Evolutionary conservation across 805 yeast species (phyloP).

Genomic region (Saccharomycopsis sp.): DNA sequence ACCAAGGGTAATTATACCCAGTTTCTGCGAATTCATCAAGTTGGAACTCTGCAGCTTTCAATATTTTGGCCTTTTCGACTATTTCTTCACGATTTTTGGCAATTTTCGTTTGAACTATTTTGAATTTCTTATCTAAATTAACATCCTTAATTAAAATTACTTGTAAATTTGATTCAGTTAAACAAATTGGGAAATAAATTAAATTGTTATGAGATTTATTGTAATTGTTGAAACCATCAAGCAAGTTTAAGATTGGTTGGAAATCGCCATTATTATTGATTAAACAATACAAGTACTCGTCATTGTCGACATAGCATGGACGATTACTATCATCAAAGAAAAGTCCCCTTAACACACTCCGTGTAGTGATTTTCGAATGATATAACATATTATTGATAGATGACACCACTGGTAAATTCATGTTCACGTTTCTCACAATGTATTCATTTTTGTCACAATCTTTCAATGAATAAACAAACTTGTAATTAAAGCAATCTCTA

Average conservation of each 20-base stretch:
- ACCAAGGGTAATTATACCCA: slow-evolving; percentile 18
- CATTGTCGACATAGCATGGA: slow-evolving; percentile 16
- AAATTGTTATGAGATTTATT: slow-evolving; percentile 16
- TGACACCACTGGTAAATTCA: slow-evolving; percentile 1
- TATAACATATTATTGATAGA: not conserved
- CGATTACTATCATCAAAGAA: slow-evolving; percentile 12
- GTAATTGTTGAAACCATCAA: slow-evolving; percentile 16
- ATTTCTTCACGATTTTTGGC: slow-evolving; percentile 3
- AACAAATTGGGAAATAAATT: slow-evolving; percentile 15
- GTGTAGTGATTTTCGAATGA: not conserved
- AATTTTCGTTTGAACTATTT: slow-evolving; percentile 7
- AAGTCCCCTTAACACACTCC: slow-evolving; percentile 10
- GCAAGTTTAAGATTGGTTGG: slow-evolving; percentile 9
- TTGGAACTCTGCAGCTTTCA: not conserved
- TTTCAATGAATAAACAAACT: slow-evolving; percentile 11
- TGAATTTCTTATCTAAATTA: slow-evolving; percentile 10
- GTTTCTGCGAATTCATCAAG: slow-evolving; percentile 8
- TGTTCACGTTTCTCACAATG: not conserved
- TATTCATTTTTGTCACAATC: not conserved
- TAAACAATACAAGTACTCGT: slow-evolving; percentile 11
- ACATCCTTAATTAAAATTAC: slow-evolving; percentile 15
- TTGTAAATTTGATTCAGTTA: slow-evolving; percentile 9
- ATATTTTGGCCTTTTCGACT: not conserved
- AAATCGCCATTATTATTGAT: slow-evolving; percentile 7
- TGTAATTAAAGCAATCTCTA: slow-evolving; percentile 6